Base-by-base conservation (phyloP, 1,284 basidiomycete genomes). In the Marasmius oreades region DNA sequence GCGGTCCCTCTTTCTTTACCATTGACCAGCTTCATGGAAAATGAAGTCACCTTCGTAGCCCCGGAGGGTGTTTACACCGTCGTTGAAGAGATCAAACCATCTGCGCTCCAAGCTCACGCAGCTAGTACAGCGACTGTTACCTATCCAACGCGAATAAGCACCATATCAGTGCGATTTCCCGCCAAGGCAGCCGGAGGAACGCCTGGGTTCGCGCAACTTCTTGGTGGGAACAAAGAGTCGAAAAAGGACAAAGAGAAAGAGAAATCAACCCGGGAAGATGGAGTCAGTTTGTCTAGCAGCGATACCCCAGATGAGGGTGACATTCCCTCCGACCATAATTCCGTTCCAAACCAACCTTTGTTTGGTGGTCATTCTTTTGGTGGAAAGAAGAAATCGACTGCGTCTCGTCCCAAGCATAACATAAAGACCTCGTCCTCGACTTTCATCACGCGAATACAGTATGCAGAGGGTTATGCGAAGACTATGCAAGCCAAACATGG, bases 381-480 rank as follows among this genome's bases (percentile, higher is more conserved):
- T 12, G 76, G 78, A 36, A 88, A 87, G 76, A 86, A 86, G 73
- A 89, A 88, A 64, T 12, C 47, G 18, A 65, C 76, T 8, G 69
- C 72, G 22, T 78, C 85, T 7, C 79, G 90, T 39, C 93, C 94
- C 20, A 95, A 92, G 70, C 91, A 92, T 63, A 95, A 88, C 66
- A 86, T 96, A 66, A 82, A 89, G 55, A 92, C 91, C 1, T 93
- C 92, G 0, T 92, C 88, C 20, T 95, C 92, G 31, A 91, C 89
- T 2, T 96, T 97, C 70, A 90, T 97, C 63, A 90, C 90, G 1
- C 82, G 94, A 20, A 76, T 93, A 53, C 91, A 95, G 66, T 85
- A 81, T 55, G 77, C 83, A 50, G 92, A 95, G 63, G 90, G 90
- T 48, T 74, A 94, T 58, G 81, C 78, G 34, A 90, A 86, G 71